Base-by-base conservation (phyloP, 495 filamentous ascomycete genomes). In the Penicillium maclennaniae region DNA sequence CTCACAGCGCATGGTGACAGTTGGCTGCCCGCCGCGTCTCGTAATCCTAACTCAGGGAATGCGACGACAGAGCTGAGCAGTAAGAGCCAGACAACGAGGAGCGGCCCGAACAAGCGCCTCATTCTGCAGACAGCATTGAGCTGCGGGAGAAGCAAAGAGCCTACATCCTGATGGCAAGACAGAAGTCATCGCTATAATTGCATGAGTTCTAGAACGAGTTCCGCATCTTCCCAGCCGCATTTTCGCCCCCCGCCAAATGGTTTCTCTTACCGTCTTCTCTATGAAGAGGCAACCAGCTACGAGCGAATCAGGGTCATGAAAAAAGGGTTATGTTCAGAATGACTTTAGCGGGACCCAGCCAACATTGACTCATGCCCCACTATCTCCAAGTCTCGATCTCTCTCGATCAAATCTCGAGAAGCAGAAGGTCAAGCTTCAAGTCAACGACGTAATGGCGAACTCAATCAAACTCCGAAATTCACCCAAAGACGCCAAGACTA, bases 401-500 rank as follows among this genome's bases (percentile, higher is more conserved):
- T 4, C 14, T 1, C 10, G 8, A 14, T 34, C 8, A 12, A 12
- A 14, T 0, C 15, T 34, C 31, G 10, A 34, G 14, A 34, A 14
- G 31, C 8, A 14, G 8, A 12, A 12, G 31, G 31, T 34, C 15
- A 34, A 34, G n/a, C 38, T 17, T 50, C n/a, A 16, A 36, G 26
- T 56, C 37, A 16, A 55, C 23, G 52, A 55, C 52, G 52, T 55
- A 49, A 55, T 39, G 40, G 2, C 20, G n/a, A 54, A 54, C 37
- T 15, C 17, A 40, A 47, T 19, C 39, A 7, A 20, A 23, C 39
- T 39, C 49, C 51, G 36, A 16, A 40, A 16, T 31, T 25, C 36
- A 36, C 21, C 23, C 37, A n/a, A 12, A 31, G 4, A 2, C 7
- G 48, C 48, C 27, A 50, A 50, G 48, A 43, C 39, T 26, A 10